Evolutionary conservation across 2,329 filamentous ascomycete genomes (phyloP).

Genomic region (Neonectria punicea): DNA sequence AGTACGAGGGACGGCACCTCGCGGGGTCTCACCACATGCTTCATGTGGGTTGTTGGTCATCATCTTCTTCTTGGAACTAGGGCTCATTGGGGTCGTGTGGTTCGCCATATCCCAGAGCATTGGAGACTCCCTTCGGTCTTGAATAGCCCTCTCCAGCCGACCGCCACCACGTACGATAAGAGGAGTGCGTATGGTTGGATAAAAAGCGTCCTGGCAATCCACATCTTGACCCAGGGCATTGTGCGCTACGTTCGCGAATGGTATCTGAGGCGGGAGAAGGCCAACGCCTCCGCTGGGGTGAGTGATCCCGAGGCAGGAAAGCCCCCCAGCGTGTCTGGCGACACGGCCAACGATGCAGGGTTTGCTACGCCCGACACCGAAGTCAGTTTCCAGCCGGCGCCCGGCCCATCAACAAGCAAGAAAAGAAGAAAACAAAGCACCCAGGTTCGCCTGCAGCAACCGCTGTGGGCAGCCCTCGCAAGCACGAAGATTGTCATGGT

Average conservation of each 20-base stretch:
- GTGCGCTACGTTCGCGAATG: conserved; percentile 76
- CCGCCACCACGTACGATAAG: conserved; percentile 61
- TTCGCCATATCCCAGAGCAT: conserved; percentile 58
- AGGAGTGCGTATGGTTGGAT: conserved; percentile 72
- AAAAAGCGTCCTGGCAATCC: conserved; percentile 75
- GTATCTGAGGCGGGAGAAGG: conserved; percentile 70
- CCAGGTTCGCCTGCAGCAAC: conserved; percentile 89
- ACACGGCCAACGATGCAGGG: conserved; percentile 48
- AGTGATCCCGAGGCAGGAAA: conserved; percentile 74
- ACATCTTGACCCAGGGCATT: conserved; percentile 79
- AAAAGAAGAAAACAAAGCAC: conserved; percentile 92
- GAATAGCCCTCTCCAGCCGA: conserved; percentile 59
- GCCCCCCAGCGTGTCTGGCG: conserved; percentile 48
- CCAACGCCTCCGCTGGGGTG: conserved; percentile 59
- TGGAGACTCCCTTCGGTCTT: conserved; percentile 58
- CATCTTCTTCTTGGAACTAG: conserved; percentile 63
- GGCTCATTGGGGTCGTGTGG: conserved; percentile 59
- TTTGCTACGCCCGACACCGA: conserved; percentile 66
- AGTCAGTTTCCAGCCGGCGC: conserved; percentile 47
- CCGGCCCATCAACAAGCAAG: conserved; percentile 70
- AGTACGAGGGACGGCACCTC: conserved; percentile 74
- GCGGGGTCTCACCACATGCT: conserved; percentile 77
- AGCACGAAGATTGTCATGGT: conserved; percentile 97
- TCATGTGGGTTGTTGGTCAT: conserved; percentile 71
- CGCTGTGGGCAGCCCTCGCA: conserved; percentile 92